Evolutionary conservation across 1,284 basidiomycete genomes (phyloP).

Genomic region (Austroboletus novae-zelandiae): DNA sequence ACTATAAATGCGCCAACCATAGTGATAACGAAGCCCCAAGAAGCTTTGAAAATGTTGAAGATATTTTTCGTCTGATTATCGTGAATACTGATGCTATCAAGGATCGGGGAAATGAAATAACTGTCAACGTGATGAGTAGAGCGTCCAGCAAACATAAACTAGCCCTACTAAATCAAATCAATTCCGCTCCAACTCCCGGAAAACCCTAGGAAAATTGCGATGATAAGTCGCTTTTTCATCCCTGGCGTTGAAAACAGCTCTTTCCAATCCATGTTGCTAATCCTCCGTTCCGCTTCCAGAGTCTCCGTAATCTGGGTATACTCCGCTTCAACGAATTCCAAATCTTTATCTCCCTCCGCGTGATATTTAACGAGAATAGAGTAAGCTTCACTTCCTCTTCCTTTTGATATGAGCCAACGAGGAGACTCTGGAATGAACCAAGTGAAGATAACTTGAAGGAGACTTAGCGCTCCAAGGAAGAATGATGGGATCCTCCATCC

Average conservation of each 20-base stretch:
- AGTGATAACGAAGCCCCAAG: too few species aligned
- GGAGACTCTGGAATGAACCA: constrained; percentile 58
- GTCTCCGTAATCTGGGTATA: constrained; percentile 32
- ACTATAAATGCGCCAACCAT: too few species aligned
- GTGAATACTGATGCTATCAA: background rate
- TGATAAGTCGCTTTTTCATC: constrained; percentile 5
- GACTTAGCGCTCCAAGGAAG: constrained; percentile 49
- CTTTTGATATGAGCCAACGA: constrained; percentile 56
- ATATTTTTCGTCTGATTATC: too few species aligned
- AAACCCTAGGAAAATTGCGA: constrained; percentile 17
- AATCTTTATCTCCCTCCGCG: constrained; percentile 13
- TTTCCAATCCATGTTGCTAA: background rate
- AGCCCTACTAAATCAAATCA: background rate
- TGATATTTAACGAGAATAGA: constrained; percentile 20
- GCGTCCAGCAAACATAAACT: background rate
- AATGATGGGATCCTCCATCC: constrained; percentile 30
- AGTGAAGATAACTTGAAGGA: constrained; percentile 46
- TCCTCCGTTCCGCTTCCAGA: constrained; percentile 4
- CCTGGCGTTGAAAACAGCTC: constrained; percentile 6
- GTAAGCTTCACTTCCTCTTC: constrained; percentile 40
- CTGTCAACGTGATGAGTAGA: background rate
- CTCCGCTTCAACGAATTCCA: constrained; percentile 19
- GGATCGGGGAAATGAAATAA: background rate
- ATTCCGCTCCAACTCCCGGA: background rate
- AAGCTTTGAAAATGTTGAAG: too few species aligned